Base-by-base conservation (phyloP, 768 basidiomycete species). In the Lentinula lateritia region DNA sequence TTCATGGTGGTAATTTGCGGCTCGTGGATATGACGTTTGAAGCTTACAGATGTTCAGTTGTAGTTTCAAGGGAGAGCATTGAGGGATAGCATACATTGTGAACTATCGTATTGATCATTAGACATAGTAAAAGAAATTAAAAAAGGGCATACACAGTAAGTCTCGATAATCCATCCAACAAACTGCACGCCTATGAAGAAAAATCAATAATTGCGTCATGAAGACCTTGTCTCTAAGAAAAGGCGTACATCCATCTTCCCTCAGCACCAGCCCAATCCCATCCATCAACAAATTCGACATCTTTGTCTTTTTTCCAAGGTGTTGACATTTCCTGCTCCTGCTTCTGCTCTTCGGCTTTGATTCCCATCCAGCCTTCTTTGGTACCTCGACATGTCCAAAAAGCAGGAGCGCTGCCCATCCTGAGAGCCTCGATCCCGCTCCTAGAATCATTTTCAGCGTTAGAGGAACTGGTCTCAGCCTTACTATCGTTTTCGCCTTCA, bases 131-230 rank as follows among this genome's bases (percentile, higher is more conserved):
- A 52, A 54, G 35, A 50, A 20, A 38, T 9, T 16, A n/a, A 39
- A 38, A 2, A 13, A 41, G 5, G 3, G 74, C 83, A 68, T 65
- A 84, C 84, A 66, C 7, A 85, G 67, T 2, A 85, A 64, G 60
- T 85, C 82, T 42, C 76, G 75, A 65, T 85, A 85, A 64, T 84
- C 83, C 69, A 85, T 72, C 83, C 83, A 85, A 62, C 80, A 85
- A 6, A 85, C 76, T 53, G 80, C 79, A 12, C 84, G 81, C 61
- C 83, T 85, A 63, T 13, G 38, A 38, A 52, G 13, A 10, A 18
- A n/a, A 28, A 48, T 53, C 61, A 43, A 38, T n/a, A 13, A 15
- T 10, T 18, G 10, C 28, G 3, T 43, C 16, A 16, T 15, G 3
- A 6, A 35, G 13, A 20, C 39, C 23, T 9, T 34, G 15, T 20